Evolutionary conservation across 208 protist species (phyloP), one percentile per base, ranked within the genome.

Genomic region (Naegleria fowleri): DNA sequence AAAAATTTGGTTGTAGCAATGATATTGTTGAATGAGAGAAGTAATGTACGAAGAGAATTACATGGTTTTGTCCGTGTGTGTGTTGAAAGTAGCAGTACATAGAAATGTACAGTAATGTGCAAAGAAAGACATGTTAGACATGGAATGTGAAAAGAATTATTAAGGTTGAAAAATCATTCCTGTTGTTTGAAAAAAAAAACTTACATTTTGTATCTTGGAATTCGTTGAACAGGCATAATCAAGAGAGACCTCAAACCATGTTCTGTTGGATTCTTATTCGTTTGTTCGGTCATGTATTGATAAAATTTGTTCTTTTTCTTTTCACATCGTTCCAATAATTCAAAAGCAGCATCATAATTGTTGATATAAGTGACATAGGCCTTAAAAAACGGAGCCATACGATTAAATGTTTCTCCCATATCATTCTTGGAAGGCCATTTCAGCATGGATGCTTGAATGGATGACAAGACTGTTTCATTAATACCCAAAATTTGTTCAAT

Each of bases 301-400:
- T 5, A n/a, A 51, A 86, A 86, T 51, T 43, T 51, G 6, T 11
- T 11, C 36, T 51, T 86, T 33, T 43, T 51, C 22, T 86, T 86
- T 48, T 51, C 36, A 29, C 5, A 51, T 29, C 16, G 4, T 48
- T 51, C 36, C 16, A 40, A 51, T 15, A n/a, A 19, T 33, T 86
- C 39, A 86, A 86, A 86, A n/a, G 83, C 83, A 15, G 7, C 38
- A 86, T 86, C 83, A 86, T 86, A 86, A 86, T 86, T 86, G 22
- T 86, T 86, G 5, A 86, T 48, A 51, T 51, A 86, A 51, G 16
- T 51, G 6, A 38, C 33, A 86, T 86, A 86, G 38, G 83, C 9
- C 22, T 86, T 86, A 9, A 86, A 86, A 33, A 86, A 86, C 0
- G 83, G 83, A 33, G 22, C 40, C 36, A 86, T 51, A 7, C 38